A percentile compares a stretch with the other conserved stretches of the same genome.
These are phyloP conservation scores for Aquanectria penicillioides DNA, from an alignment of 2,329 filamentous ascomycete species.

Conservation along the genomic window DNA sequence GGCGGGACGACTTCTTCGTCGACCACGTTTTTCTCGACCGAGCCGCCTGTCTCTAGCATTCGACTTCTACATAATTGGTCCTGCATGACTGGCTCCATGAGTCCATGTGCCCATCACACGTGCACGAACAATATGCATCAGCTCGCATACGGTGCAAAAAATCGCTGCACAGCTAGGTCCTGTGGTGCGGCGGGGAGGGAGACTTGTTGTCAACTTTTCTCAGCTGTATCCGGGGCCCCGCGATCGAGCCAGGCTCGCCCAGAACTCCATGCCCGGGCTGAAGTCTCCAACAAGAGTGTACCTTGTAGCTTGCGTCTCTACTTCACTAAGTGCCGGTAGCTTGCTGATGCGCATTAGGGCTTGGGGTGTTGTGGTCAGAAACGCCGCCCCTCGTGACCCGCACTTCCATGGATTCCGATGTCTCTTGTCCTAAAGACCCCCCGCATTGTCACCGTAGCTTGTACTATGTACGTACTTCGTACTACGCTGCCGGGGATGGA, in stretches of 20 bases:
- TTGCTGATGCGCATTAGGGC: conserved; percentile 19
- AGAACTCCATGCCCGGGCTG: conserved; percentile 6
- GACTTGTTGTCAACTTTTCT: conserved; percentile 7
- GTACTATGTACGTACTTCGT: not conserved
- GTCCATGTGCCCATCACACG: conserved; percentile 22
- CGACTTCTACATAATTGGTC: not conserved
- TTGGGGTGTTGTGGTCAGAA: conserved; percentile 17
- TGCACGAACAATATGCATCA: conserved; percentile 14
- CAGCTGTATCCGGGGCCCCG: conserved; percentile 17
- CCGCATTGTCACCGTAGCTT: conserved; percentile 12
- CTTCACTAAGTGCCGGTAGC: too few species aligned
- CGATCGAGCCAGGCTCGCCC: not conserved
- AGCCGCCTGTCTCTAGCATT: not conserved
- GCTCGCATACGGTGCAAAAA: conserved; percentile 10
- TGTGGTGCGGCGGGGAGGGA: not conserved
- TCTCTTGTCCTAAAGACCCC: conserved; percentile 8
- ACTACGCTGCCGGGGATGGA: conserved; percentile 12
- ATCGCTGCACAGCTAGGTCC: conserved; percentile 2
- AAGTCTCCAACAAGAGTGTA: conserved; percentile 4
- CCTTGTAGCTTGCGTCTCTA: not conserved
- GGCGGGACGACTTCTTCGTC: not conserved
- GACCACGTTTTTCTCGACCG: conserved; percentile 13
- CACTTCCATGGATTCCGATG: conserved; percentile 9
- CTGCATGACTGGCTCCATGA: not conserved
- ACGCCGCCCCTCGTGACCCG: conserved; percentile 14